Percentiles rank a stretch among this genome's conserved stretches.
Evolutionary conservation across 2,329 filamentous ascomycete genomes (phyloP).

Genomic region (Endoconidiophora laricicola): DNA sequence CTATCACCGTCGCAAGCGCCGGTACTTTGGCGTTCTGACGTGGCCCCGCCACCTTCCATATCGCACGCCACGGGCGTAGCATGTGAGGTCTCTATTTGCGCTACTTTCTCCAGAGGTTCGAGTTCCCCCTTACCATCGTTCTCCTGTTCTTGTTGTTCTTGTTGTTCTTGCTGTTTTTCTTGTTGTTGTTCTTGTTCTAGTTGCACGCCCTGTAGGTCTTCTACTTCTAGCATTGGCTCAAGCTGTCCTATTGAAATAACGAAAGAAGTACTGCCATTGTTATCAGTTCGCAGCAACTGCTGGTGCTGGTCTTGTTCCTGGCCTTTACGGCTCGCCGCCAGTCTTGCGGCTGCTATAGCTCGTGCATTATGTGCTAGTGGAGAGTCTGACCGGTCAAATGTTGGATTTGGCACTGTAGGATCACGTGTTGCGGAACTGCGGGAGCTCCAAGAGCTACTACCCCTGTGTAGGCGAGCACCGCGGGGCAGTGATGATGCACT

Average conservation of each 20-base stretch:
- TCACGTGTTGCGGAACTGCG: conserved; percentile 30
- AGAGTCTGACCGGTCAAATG: conserved; percentile 15
- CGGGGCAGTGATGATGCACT: conserved; percentile 31
- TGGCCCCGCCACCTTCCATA: conserved; percentile 25
- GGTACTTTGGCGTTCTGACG: no score
- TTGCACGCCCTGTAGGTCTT: conserved; percentile 17
- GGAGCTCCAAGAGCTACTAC: conserved; percentile 30
- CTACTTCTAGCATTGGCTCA: conserved; percentile 26
- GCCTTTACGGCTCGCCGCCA: conserved; percentile 5
- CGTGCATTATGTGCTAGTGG: conserved; percentile 14
- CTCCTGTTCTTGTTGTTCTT: no score
- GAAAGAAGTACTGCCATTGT: background rate
- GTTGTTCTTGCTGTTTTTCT: no score
- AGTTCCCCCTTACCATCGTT: no score
- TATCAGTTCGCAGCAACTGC: no score
- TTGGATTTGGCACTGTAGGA: background rate
- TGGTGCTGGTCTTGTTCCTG: no score
- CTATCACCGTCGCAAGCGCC: no score
- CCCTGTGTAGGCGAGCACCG: conserved; percentile 30
- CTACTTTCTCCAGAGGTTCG: no score
- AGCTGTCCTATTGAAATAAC: conserved; percentile 9
- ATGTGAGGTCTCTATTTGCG: no score
- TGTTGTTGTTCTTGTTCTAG: no score
- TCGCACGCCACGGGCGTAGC: conserved; percentile 15
- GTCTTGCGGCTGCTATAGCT: background rate